These are phyloP conservation scores for Torulaspora quercuum DNA, from an alignment of 805 yeast genomes.

Conservation along the genomic window DNA sequence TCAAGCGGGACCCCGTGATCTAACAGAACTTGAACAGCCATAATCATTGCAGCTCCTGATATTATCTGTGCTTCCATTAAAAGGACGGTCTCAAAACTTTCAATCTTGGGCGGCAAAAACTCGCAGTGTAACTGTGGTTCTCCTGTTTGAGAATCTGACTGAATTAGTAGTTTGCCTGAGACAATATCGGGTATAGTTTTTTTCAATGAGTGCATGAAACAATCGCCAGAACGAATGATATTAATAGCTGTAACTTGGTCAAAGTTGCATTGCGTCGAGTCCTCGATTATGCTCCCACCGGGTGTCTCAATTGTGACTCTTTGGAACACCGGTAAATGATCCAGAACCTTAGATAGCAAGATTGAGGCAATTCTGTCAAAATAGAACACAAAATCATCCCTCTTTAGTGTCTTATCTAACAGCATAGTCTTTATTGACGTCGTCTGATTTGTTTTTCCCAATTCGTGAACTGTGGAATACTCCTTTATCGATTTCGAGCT, in stretches of 20 bases:
- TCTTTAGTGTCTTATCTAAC: slow-evolving; percentile 48
- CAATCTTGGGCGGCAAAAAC: slow-evolving; percentile 52
- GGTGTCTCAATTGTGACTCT: slow-evolving; percentile 44
- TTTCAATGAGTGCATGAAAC: slow-evolving; percentile 76
- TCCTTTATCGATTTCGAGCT: slow-evolving; percentile 16
- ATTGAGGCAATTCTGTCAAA: slow-evolving; percentile 78
- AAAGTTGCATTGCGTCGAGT: slow-evolving; percentile 32
- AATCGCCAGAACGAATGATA: slow-evolving; percentile 87
- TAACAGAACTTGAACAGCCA: slow-evolving; percentile 84
- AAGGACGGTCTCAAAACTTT: slow-evolving; percentile 45
- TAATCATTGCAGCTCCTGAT: slow-evolving; percentile 89
- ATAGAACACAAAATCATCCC: slow-evolving; percentile 81
- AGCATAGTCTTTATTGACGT: slow-evolving; percentile 69
- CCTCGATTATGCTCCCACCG: slow-evolving; percentile 27
- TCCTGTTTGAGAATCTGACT: slow-evolving; percentile 83
- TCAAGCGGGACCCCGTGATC: slow-evolving; percentile 69
- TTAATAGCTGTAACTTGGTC: slow-evolving; percentile 67
- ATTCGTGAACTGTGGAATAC: slow-evolving; percentile 27
- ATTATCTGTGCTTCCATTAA: slow-evolving; percentile 84
- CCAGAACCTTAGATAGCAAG: slow-evolving; percentile 65
- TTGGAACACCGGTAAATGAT: slow-evolving; percentile 44
- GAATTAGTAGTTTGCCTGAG: slow-evolving; percentile 81
- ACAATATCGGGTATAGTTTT: slow-evolving; percentile 73
- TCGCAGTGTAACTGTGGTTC: slow-evolving; percentile 92
- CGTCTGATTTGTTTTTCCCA: slow-evolving; percentile 58